Base-by-base conservation (phyloP, 805 yeast species). In the Candida methanosorbosa region DNA sequence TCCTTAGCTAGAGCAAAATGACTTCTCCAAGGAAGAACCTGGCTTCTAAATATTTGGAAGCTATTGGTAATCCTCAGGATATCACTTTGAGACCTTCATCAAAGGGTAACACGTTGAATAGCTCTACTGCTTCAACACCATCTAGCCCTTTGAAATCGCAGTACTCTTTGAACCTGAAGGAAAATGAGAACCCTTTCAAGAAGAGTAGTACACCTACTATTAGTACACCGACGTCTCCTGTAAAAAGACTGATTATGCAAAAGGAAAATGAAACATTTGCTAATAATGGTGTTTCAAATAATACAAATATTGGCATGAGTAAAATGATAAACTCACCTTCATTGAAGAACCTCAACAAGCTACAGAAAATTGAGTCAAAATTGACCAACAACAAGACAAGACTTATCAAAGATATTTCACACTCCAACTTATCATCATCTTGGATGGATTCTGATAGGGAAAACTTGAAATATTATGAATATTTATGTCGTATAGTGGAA, bases 401-500 rank as follows among this genome's bases (percentile, higher is more conserved):
- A 30, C 24, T 45, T 7, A 35, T 44, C 6, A 41, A 32, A 24
- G 49, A 45, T 26, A 9, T 7, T 23, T 39, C 14, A 35, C 48
- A 2, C 36, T 32, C 9, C 31, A 35, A 13, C 28, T 33, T 19
- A 18, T 42, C 26, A 28, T 33, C 20, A 13, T 34, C 44, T 2
- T 49, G 54, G 55, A 44, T 57, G 42, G 61, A 57, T 34, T 35
- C 43, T 2, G 56, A 56, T 30, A 43, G 57, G 26, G 49, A 50
- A 30, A 40, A 44, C 11, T 15, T 48, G 4, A 52, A 50, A 31
- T 45, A 53, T 2, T 66, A 68, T 41, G 75, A 71, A 39, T 73
- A 70, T 46, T 57, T 73, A 27, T 73, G 78, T 44, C 63, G 79
- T 27, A 63, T 73, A 29, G 56, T 61, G 33, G 75, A 75, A 38